Evolutionary conservation across 108 stramenopile species (phyloP), one percentile per base, ranked within the genome.

Genomic region (Nitzschia palea): DNA sequence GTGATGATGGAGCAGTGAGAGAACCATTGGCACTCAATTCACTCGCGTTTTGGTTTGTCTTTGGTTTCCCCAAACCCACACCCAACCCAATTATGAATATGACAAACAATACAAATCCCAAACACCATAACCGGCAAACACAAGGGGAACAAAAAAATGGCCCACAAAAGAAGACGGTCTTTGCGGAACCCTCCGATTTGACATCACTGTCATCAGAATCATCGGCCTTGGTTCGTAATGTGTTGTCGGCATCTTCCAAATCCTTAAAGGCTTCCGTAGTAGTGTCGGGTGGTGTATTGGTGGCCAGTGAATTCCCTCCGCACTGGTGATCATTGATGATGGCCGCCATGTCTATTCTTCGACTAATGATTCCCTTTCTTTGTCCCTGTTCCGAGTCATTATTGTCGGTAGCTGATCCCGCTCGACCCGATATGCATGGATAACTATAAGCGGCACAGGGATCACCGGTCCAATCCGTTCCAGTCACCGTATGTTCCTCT

Each of bases 331-430:
- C 59, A 2, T 37, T 60, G 37, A 60, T 60, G 18, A 22, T 40
- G 22, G 59, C 59, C 8, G 59, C 59, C 59, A 60, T 60, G 40
- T 60, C 59, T 23, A 60, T 60, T 26, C 59, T 31, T 34, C 32
- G 30, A 26, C 29, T 56, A 31, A 9, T 9, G 9, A 14, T 42
- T 12, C 12, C 14, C 9, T 32, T 28, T 5, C 54, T 55, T 55
- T 30, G 54, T 5, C 54, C 27, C 4, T 8, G 15, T n/a, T 48
- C 47, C n/a, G n/a, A n/a, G n/a, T n/a, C n/a, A n/a, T n/a, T 48
- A 8, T 4, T 48, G 54, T 30, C 30, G 54, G 54, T n/a, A n/a
- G 17, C 17, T 10, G 18, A 51, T 23, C 18, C 17, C 5, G 50
- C 6, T 22, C 14, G 14, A 17, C 33, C 55, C 28, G 59, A 34